These are phyloP conservation scores for Pseudogymnoascus sp. DNA, from an alignment of 2,329 filamentous ascomycete species.

Conservation along the genomic window DNA sequence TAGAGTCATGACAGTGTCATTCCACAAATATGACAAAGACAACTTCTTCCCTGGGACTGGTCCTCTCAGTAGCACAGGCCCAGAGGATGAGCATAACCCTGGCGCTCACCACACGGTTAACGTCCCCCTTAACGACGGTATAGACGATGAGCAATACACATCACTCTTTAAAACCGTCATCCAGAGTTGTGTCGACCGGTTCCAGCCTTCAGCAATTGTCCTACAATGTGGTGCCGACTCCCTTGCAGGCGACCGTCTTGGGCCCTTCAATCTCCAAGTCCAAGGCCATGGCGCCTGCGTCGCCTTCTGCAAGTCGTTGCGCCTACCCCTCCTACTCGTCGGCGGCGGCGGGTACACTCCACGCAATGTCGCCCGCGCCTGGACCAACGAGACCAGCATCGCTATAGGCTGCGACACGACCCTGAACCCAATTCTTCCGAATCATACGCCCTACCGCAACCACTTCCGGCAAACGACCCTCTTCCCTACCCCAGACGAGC, in stretches of 20 bases:
- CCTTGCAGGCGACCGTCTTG: conserved; percentile 84
- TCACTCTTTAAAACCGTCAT: conserved; percentile 79
- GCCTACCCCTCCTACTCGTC: conserved; percentile 78
- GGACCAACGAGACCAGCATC: conserved; percentile 93
- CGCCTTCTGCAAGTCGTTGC: conserved; percentile 74
- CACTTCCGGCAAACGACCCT: conserved; percentile 80
- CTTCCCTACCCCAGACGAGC: conserved; percentile 76
- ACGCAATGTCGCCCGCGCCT: conserved; percentile 89
- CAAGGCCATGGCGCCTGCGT: conserved; percentile 90
- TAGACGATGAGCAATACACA: conserved; percentile 84
- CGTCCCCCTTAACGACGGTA: conserved; percentile 82
- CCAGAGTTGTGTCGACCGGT: conserved; percentile 69
- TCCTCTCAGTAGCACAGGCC: conserved; percentile 77
- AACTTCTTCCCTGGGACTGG: conserved; percentile 89
- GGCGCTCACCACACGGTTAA: conserved; percentile 88
- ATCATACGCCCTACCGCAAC: conserved; percentile 75
- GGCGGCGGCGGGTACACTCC: conserved; percentile 96
- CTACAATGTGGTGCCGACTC: conserved; percentile 95
- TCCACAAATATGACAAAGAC: conserved; percentile 86
- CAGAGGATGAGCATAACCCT: conserved; percentile 72
- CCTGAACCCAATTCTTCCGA: conserved; percentile 66
- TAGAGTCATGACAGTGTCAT: conserved; percentile 85
- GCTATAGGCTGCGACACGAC: conserved; percentile 68
- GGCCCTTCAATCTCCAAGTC: conserved; percentile 94
- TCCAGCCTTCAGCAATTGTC: conserved; percentile 84